Evolutionary conservation across 2,329 filamentous ascomycete genomes (phyloP), one percentile per base, ranked within the genome.

Genomic region (Fusarium dlaminii): DNA sequence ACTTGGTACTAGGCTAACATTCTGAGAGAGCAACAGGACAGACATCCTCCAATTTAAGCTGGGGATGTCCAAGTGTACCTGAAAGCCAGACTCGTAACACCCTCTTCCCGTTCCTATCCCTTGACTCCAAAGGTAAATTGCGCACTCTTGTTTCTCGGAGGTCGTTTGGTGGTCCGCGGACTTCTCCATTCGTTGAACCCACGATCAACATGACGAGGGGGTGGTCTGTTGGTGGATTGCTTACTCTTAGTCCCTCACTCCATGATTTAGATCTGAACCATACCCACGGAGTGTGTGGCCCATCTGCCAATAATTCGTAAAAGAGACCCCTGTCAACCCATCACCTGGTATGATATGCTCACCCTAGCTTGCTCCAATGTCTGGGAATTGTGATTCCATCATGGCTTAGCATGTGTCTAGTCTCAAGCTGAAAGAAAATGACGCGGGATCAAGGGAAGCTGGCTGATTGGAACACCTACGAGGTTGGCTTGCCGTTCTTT

Each of bases 181-280:
- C n/a, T 36, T 20, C 12, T 27, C 37, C 32, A 43, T 45, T n/a
- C 18, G 12, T 27, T 5, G 18, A 22, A 6, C 8, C 24, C 14
- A 37, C 34, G 51, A 39, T 37, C 29, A 27, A 18, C 22, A n/a
- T 34, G 24, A 7, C 40, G 18, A 46, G 51, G 60, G 52, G 52
- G 39, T 57, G 17, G 4, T 30, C 24, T 29, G 17, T 45, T 30
- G 17, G 40, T 63, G 32, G 60, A 27, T 17, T 29, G 11, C 40
- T 46, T 12, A 37, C n/a, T 18, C 24, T 22, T 62, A 62, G 46
- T 22, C 30, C 7, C 7, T 17, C 32, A 32, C 46, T 68, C 39
- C 39, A 62, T 15, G 11, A 54, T 54, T 42, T 63, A 68, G 58
- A 48, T 39, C 30, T 46, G 52, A 59, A 45, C 34, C 60, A 63